Conservation (phyloP, 1,284 basidiomycete species). For the Schizophyllum amplum region DNA sequence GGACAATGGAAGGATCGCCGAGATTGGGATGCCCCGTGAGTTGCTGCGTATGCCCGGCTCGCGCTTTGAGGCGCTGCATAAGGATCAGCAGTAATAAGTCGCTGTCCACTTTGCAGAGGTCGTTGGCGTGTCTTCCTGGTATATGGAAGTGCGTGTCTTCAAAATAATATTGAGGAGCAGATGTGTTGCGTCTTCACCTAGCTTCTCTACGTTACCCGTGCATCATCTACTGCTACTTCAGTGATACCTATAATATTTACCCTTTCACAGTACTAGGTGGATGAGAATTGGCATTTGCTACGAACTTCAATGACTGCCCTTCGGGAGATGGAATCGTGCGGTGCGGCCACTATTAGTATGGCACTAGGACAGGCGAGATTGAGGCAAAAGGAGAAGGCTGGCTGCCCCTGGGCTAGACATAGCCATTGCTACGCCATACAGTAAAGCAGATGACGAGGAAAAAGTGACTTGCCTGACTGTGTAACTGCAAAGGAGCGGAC, state of each 20-base stretch:
- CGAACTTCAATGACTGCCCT: background rate
- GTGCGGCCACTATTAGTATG: too few species aligned
- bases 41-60: slow-evolving; percentile 3
- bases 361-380: too few species aligned
- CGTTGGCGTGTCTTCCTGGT: too few species aligned
- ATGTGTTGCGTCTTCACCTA: background rate
- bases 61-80: background rate
- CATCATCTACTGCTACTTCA: background rate
- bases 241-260: background rate
- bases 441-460: too few species aligned
- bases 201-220: background rate
- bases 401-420: too few species aligned
- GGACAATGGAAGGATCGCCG: slow-evolving; percentile 11
- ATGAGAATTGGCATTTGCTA: background rate
- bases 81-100: background rate
- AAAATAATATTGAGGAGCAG: background rate
- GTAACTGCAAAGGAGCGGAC: too few species aligned
- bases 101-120: too few species aligned
- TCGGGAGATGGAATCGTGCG: too few species aligned
- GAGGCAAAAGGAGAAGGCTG: too few species aligned
- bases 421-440: too few species aligned
- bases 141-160: too few species aligned
- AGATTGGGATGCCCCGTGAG: slow-evolving; percentile 9
- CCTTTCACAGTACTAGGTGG: background rate
- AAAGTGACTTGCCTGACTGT: too few species aligned